Percentiles rank a stretch among this genome's conserved stretches.
phyloP scores from a whole-genome alignment of 495 filamentous ascomycete genomes.

The Podospora tetraspora region DNA sequence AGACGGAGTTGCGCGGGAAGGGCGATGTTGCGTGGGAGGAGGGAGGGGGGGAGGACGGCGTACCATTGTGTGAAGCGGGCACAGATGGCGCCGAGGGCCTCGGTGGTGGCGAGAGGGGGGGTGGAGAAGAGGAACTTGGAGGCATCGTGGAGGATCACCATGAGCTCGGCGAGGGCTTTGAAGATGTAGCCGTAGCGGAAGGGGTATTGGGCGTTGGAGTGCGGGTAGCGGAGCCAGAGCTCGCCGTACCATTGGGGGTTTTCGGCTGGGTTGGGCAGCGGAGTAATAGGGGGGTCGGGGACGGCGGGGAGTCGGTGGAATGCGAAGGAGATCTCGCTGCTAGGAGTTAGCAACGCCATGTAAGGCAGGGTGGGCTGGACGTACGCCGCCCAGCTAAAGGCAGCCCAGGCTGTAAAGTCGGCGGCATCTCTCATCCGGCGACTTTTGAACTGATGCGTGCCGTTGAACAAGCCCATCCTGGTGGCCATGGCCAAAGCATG shows the following conservation, averaged over 20 bases:
- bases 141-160: constrained; percentile 22
- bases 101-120: not conserved
- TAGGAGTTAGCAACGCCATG: not conserved
- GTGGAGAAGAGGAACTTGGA: not conserved
- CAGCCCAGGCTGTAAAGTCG: constrained; percentile 29
- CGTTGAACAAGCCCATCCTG: constrained; percentile 17
- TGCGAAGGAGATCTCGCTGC: constrained; percentile 14
- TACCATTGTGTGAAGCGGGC: not conserved
- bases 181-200: constrained; percentile 19
- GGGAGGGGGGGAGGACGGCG: not conserved
- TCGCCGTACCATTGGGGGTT: constrained; percentile 29
- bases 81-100: not conserved
- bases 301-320: constrained; percentile 20
- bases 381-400: constrained; percentile 26
- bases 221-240: constrained; percentile 30
- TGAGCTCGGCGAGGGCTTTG: constrained; percentile 24
- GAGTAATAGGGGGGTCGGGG: constrained; percentile 16
- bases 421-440: constrained; percentile 14
- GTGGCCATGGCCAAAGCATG: constrained; percentile 19
- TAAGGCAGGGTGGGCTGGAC: not conserved
- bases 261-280: constrained; percentile 22
- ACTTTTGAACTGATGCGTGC: not conserved
- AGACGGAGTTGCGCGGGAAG: not conserved
- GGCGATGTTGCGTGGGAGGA: not conserved
- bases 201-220: constrained; percentile 17